Conservation (phyloP, 1,284 basidiomycete genomes). For the Cutaneotrichosporon spelunceum region DNA sequence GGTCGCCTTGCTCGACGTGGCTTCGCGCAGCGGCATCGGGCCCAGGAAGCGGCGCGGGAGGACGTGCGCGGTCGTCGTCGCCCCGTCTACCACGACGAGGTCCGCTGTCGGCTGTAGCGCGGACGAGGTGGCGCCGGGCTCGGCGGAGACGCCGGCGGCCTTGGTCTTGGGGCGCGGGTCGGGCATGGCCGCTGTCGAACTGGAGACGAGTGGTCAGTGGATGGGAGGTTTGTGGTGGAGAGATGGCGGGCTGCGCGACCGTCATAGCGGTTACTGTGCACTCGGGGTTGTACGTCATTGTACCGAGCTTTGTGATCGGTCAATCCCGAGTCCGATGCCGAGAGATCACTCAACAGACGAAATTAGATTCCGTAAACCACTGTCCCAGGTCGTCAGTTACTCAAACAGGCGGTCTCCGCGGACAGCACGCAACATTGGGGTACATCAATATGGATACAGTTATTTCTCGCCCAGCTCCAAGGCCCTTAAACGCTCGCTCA, state of each 20-base stretch:
- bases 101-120: constrained; percentile 31
- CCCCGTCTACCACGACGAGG: constrained; percentile 29
- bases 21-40: constrained; percentile 36
- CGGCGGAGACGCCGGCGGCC: too few relatives aligned
- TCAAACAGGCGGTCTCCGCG: too few relatives aligned
- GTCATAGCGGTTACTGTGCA: too few relatives aligned
- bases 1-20: constrained; percentile 27
- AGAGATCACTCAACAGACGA: too few relatives aligned
- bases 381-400: too few relatives aligned
- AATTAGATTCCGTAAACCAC: background rate
- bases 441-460: background rate
- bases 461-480: constrained; percentile 17
- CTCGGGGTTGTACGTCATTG: too few relatives aligned
- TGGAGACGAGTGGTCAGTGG: background rate
- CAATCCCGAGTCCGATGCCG: too few relatives aligned
- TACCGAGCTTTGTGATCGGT: too few relatives aligned
- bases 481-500: constrained; percentile 36
- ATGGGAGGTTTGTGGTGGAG: background rate
- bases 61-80: constrained; percentile 30
- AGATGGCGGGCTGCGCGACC: background rate
- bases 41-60: constrained; percentile 44
- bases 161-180: too few relatives aligned
- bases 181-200: background rate
- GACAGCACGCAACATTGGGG: too few relatives aligned
- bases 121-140: background rate